Evolutionary conservation across 176 grass and related monocot genomes (phyloP), one percentile per base, ranked within the genome.

Genomic region (Areca catechu): DNA sequence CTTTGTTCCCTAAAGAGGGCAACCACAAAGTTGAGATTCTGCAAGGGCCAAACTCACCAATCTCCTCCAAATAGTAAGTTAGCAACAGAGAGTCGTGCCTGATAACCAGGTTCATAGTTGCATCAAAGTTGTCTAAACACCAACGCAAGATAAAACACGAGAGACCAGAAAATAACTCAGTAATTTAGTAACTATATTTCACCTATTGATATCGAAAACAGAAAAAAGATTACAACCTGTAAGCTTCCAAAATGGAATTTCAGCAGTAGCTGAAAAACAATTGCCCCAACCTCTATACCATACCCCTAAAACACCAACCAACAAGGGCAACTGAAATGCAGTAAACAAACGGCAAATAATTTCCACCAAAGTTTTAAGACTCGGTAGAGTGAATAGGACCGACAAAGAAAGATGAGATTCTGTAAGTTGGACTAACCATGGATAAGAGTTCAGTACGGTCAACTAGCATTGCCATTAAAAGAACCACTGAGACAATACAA

Each of bases 211-310:
- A 18, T 58, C 68, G 20, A 18, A 22, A 23, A 24, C 15, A 25
- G 19, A 48, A 58, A 28, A 60, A 49, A 15, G 24, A 47, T 71
- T 58, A 71, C 68, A 71, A 27, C 56, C 20, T 47, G 68, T 71
- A 48, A 60, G 56, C 48, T 60, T 50, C 16, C 56, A 71, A 51
- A 70, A 71, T 51, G 30, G 51, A 57, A 71, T 71, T 59, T 71
- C 55, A 60, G 57, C 20, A 50, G 49, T 47, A 60, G 37, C 53
- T 68, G 51, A 16, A 71, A 29, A 48, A 70, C 7, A 71, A 71
- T 71, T 14, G 37, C 48, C 56, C 37, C 27, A 1, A 17, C 30
- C 68, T 23, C 53, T 20, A 28, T 50, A 69, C 12, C 68, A 24
- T 27, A 60, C 24, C 27, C 22, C n/a, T 24, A 48, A 50, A 70